phyloP scores from a whole-genome alignment of 2,329 filamentous ascomycete genomes.

The Chaetomiaceae sp. region DNA sequence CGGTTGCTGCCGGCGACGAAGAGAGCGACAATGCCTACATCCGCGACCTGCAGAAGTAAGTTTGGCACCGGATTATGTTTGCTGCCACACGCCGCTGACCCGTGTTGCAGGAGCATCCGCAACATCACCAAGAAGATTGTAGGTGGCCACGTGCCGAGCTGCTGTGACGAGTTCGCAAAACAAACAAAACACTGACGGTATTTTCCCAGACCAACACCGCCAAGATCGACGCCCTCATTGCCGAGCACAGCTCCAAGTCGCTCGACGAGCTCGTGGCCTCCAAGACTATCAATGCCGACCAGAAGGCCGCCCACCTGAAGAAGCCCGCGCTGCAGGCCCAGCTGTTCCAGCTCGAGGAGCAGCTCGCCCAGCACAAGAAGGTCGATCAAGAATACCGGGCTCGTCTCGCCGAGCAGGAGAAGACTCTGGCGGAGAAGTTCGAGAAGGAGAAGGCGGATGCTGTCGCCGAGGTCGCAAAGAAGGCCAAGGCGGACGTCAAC shows the following conservation, averaged over 20 bases:
- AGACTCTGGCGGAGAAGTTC: conserved; percentile 46
- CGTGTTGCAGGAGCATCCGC: conserved; percentile 66
- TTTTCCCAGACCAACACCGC: conserved; percentile 57
- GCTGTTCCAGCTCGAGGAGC: conserved; percentile 66
- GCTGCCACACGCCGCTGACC: conserved; percentile 16
- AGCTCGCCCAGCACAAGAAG: conserved; percentile 69
- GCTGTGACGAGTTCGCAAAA: too few species aligned
- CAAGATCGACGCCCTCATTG: conserved; percentile 66
- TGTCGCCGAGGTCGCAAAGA: conserved; percentile 49
- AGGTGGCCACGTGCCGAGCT: conserved; percentile 32
- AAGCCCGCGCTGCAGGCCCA: conserved; percentile 67
- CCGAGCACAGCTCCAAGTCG: conserved; percentile 63
- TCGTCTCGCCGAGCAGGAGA: conserved; percentile 55
- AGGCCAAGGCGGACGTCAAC: conserved; percentile 49
- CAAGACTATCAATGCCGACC: conserved; percentile 74
- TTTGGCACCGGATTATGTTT: not conserved
- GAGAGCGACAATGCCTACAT: conserved; percentile 72
- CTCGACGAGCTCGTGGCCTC: conserved; percentile 67
- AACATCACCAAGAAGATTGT: conserved; percentile 94
- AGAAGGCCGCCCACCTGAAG: conserved; percentile 72
- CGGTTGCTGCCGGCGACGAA: conserved; percentile 50
- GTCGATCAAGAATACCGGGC: conserved; percentile 66
- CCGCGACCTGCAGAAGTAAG: conserved; percentile 86
- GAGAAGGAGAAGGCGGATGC: conserved; percentile 53
- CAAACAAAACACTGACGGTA: conserved; percentile 5